These are phyloP conservation scores for Exophiala phaeomuriformis DNA, from an alignment of 2,329 filamentous ascomycete species.

Conservation along the genomic window DNA sequence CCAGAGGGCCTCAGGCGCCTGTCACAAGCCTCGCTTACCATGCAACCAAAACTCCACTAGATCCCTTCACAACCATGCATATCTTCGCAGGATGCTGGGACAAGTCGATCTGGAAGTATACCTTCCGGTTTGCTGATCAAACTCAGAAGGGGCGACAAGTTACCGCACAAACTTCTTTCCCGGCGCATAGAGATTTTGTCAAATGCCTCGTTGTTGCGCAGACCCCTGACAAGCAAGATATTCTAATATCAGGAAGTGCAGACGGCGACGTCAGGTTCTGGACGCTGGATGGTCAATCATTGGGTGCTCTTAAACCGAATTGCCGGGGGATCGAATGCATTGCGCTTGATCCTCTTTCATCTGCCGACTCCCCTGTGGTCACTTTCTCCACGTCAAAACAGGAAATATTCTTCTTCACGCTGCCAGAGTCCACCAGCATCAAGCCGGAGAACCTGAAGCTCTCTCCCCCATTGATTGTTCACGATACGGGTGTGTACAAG, in stretches of 20 bases:
- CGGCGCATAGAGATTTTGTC: constrained; percentile 62
- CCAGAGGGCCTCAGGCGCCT: constrained; percentile 69
- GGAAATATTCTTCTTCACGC: constrained; percentile 61
- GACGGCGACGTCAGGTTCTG: constrained; percentile 79
- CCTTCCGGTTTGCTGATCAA: constrained; percentile 49
- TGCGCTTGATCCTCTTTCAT: constrained; percentile 61
- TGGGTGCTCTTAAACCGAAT: constrained; percentile 73
- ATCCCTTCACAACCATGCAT: constrained; percentile 32
- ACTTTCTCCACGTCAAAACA: constrained; percentile 76
- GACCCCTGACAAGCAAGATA: constrained; percentile 53
- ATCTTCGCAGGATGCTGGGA: constrained; percentile 93
- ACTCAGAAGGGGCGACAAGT: constrained; percentile 59
- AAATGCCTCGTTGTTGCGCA: constrained; percentile 62
- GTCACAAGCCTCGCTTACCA: constrained; percentile 68
- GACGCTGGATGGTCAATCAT: constrained; percentile 60
- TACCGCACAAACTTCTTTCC: constrained; percentile 17
- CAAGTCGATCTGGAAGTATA: constrained; percentile 83
- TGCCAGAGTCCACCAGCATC: constrained; percentile 28
- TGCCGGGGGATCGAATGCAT: constrained; percentile 73
- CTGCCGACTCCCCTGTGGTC: constrained; percentile 42
- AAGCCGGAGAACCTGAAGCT: constrained; percentile 50
- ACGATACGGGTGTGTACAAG: constrained; percentile 86
- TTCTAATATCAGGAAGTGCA: constrained; percentile 66
- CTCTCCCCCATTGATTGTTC: constrained; percentile 55
- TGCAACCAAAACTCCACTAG: constrained; percentile 36